Evolutionary conservation across 495 filamentous ascomycete species (phyloP), one percentile per base, ranked within the genome.

Genomic region (Parachaetomium inaequale): DNA sequence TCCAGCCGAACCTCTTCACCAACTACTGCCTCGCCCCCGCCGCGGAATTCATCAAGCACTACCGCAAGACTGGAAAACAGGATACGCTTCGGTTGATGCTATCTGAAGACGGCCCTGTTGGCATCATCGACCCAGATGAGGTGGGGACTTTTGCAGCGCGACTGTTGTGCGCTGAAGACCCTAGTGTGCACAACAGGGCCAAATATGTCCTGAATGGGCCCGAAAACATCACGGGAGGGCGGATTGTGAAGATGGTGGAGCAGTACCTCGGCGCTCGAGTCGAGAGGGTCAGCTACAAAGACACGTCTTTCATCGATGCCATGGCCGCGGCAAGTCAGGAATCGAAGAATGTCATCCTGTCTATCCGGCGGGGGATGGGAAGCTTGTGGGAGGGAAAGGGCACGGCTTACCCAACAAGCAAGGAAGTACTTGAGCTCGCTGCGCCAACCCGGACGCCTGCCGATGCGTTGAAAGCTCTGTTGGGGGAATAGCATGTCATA

Each of bases 171-270:
- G 62, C 73, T 42, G 65, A 72, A 7, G 72, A 81, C 36, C 14
- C 66, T 26, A 12, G 68, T 10, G 31, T 40, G 7, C 76, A 79
- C 63, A 77, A 78, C 61, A 68, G 69, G 54, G 70, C 71, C 12
- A 76, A 68, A 54, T 79, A 78, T 52, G 69, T 77, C 19, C n/a
- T 81, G 11, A 80, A 77, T 60, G 78, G 78, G 17, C 78, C 76
- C 0, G 75, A 74, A 47, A 75, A 80, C 47, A 70, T 78, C 5
- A 75, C 71, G 36, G 78, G 78, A 10, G 59, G 59, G 21, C 64
- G 75, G 53, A 58, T 79, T 53, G 73, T 80, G 21, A 59, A 71
- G 21, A 59, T 80, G 67, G 65, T 81, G 11, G 78, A 79, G 74
- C 50, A 72, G 54, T 12, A 77, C 19, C 78, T 75, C 23, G 78